These are phyloP conservation scores for Grifola frondosa DNA, from an alignment of 1,284 basidiomycete species.

Conservation along the genomic window DNA sequence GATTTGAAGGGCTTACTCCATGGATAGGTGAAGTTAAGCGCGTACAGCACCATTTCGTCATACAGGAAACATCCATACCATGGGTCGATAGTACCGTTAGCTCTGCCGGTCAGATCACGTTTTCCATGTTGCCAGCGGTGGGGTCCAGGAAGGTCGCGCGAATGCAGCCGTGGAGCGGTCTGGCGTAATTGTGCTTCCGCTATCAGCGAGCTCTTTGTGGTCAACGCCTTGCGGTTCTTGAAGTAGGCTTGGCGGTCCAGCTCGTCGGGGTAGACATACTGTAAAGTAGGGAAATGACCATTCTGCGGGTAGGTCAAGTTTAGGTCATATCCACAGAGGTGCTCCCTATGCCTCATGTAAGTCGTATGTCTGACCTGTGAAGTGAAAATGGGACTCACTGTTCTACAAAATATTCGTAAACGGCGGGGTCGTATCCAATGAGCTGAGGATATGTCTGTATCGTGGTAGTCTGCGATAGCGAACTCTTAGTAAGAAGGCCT, in stretches of 20 bases:
- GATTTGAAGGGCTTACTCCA: slow-evolving; percentile 51
- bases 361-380: slow-evolving; percentile 41
- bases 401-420: slow-evolving; percentile 62
- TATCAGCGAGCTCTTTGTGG: slow-evolving; percentile 2
- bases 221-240: slow-evolving; percentile 7
- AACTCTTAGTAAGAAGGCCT: no score
- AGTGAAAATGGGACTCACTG: slow-evolving; percentile 44
- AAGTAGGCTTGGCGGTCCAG: background rate
- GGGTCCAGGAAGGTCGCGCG: no score
- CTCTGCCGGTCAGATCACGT: slow-evolving; percentile 26
- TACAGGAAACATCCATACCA: slow-evolving; percentile 37
- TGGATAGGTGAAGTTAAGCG: slow-evolving; percentile 48
- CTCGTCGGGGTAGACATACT: slow-evolving; percentile 4
- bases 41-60: slow-evolving; percentile 38
- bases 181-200: no score
- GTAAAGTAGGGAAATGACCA: slow-evolving; percentile 45
- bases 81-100: slow-evolving; percentile 34
- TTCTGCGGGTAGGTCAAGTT: slow-evolving; percentile 71
- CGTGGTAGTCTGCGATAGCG: slow-evolving; percentile 42
- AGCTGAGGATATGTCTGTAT: slow-evolving; percentile 71
- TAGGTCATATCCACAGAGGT: slow-evolving; percentile 62
- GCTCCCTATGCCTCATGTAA: slow-evolving; percentile 37
- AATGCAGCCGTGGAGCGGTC: no score
- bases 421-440: slow-evolving; percentile 62
- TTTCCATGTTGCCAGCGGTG: slow-evolving; percentile 17